phyloP scores from a whole-genome alignment of 23 red algal species.

The Gracilariopsis chorda region DNA sequence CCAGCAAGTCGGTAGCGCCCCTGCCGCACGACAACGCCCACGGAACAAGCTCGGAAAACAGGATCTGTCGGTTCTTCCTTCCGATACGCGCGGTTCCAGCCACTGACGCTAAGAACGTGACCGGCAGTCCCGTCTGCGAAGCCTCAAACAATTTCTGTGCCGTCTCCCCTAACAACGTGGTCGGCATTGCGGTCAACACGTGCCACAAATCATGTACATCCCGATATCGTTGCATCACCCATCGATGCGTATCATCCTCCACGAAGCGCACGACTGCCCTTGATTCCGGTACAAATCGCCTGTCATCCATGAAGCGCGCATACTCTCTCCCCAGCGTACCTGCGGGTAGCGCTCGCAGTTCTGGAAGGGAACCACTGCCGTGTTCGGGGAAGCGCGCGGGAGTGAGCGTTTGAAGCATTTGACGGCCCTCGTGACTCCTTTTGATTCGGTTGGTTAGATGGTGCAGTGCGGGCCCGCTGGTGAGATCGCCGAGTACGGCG shows the following conservation, averaged over 20 bases:
- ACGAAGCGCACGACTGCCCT: slow-evolving; percentile 71
- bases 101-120: slow-evolving; percentile 18
- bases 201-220: slow-evolving; percentile 95
- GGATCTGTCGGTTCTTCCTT: not conserved
- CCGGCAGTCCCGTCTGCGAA: slow-evolving; percentile 82
- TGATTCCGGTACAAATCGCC: slow-evolving; percentile 55
- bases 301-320: slow-evolving; percentile 69
- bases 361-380: not conserved
- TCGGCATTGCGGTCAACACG: slow-evolving; percentile 79
- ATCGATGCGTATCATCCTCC: slow-evolving; percentile 41
- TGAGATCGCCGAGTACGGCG: slow-evolving; percentile 77
- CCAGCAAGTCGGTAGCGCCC: slow-evolving; percentile 39
- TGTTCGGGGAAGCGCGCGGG: slow-evolving; percentile 55
- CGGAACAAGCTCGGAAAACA: slow-evolving; percentile 52
- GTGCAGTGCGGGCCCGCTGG: slow-evolving; percentile 11
- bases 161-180: slow-evolving; percentile 86
- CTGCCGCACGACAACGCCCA: slow-evolving; percentile 74
- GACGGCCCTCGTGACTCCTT: not conserved
- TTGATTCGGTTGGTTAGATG: slow-evolving; percentile 6
- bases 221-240: slow-evolving; percentile 89
- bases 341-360: not conserved
- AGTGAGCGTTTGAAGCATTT: not conserved
- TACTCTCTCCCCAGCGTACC: slow-evolving; percentile 80
- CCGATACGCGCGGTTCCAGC: not conserved
- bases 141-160: slow-evolving; percentile 88